These are phyloP conservation scores for Erodium trifolium DNA, from an alignment of 441 rosid species.

Conservation along the genomic window DNA sequence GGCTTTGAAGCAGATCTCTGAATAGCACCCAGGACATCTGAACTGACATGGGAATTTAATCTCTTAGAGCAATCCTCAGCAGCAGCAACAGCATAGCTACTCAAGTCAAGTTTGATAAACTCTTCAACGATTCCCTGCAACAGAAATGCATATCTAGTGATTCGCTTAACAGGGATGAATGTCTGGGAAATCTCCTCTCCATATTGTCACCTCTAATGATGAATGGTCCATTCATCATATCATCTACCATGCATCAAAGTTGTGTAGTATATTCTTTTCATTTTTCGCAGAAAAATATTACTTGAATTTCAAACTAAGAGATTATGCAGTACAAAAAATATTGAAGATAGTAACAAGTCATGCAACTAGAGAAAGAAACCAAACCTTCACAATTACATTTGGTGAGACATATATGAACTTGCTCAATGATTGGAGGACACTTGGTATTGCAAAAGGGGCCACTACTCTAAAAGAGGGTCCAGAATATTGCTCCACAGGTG, in stretches of 20 bases:
- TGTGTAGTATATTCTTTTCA: not conserved
- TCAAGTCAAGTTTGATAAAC: slow-evolving; percentile 27
- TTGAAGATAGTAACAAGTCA: not conserved
- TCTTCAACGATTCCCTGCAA: slow-evolving; percentile 41
- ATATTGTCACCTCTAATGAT: not conserved
- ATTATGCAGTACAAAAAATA: not conserved
- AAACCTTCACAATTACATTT: slow-evolving; percentile 33
- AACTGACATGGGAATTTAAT: slow-evolving; percentile 23
- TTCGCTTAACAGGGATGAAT: not conserved
- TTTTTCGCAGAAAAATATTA: not conserved
- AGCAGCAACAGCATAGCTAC: slow-evolving; percentile 27
- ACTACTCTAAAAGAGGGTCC: slow-evolving; percentile 21
- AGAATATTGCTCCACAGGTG: slow-evolving; percentile 16
- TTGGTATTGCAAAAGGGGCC: slow-evolving; percentile 32
- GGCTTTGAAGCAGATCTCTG: slow-evolving; percentile 39
- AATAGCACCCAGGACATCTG: slow-evolving; percentile 34
- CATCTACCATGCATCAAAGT: not conserved
- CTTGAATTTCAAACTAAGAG: slow-evolving; percentile 1
- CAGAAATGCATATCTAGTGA: slow-evolving; percentile 1
- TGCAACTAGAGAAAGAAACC: slow-evolving; percentile 12
- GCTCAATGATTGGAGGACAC: slow-evolving; percentile 20
- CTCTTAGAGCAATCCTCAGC: slow-evolving; percentile 36
- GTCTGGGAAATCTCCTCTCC: not conserved
- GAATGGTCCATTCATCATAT: not conserved
- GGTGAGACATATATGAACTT: slow-evolving; percentile 34